Conservation (phyloP, 768 basidiomycete genomes). For the Pholiota microspora region DNA sequence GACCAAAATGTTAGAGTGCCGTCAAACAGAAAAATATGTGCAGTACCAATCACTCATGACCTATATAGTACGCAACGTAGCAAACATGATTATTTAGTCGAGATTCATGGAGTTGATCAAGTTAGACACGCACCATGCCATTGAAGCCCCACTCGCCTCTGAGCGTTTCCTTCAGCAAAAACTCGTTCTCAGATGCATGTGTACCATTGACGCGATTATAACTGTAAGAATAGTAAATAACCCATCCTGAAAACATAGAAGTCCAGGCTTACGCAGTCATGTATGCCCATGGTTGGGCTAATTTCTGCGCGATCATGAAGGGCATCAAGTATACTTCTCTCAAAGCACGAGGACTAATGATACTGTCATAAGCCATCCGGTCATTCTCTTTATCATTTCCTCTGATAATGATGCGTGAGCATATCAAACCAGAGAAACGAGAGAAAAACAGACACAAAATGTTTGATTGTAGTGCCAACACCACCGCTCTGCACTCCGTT, state of each 20-base stretch:
- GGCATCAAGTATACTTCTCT: constrained; percentile 77
- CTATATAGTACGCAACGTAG: too few species aligned
- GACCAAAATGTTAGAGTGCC: too few species aligned
- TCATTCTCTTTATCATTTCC: constrained; percentile 85
- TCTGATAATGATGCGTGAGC: constrained; percentile 24
- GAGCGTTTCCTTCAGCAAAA: constrained; percentile 55
- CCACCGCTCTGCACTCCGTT: constrained; percentile 76
- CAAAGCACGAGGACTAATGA: constrained; percentile 62
- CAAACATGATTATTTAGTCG: not conserved
- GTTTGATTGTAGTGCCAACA: constrained; percentile 77
- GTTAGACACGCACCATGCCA: constrained; percentile 41
- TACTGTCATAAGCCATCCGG: constrained; percentile 64
- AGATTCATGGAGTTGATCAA: not conserved
- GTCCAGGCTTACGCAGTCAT: constrained; percentile 63
- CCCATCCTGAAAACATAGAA: not conserved
- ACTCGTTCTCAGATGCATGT: constrained; percentile 64
- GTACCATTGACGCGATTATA: constrained; percentile 77
- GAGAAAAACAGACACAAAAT: constrained; percentile 58
- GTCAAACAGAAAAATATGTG: not conserved
- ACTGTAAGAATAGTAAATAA: constrained; percentile 28
- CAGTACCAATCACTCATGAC: constrained; percentile 82
- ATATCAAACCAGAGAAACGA: not conserved
- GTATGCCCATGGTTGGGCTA: constrained; percentile 62
- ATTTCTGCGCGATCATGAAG: constrained; percentile 70
- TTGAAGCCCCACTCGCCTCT: constrained; percentile 74